Evolutionary conservation across 208 protist species (phyloP).

Genomic region (Acanthamoeba castellanii): DNA sequence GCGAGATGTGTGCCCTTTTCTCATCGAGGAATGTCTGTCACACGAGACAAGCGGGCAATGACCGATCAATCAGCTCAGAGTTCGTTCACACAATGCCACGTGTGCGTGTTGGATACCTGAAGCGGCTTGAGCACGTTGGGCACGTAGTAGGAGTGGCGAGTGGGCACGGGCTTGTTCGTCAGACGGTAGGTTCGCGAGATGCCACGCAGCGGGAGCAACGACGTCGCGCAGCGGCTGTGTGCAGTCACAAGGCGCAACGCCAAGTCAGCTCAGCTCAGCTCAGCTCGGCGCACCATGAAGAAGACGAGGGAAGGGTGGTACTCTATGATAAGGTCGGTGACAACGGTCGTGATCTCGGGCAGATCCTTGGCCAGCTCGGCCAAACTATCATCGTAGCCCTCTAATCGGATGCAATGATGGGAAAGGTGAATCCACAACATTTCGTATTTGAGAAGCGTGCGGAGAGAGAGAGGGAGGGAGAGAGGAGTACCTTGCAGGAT

Average conservation of each 20-base stretch:
- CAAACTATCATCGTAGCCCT: conserved; percentile 59
- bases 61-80: no score
- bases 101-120: not conserved
- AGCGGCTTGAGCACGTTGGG: conserved; percentile 64
- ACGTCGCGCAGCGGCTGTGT: conserved; percentile 13
- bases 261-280: no score
- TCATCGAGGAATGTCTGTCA: conserved; percentile 68
- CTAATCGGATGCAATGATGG: not conserved
- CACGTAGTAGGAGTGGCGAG: conserved; percentile 70
- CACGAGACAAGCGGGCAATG: no score
- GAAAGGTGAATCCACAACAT: no score
- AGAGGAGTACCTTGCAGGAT: conserved; percentile 24
- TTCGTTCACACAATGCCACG: no score
- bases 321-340: conserved; percentile 19
- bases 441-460: not conserved
- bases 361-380: not conserved
- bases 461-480: no score
- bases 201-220: conserved; percentile 37
- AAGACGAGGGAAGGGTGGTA: not conserved
- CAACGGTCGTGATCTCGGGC: not conserved
- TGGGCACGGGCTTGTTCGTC: conserved; percentile 70
- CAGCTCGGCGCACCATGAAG: not conserved
- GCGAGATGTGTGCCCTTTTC: not conserved
- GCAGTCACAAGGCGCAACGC: no score
- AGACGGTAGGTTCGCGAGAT: conserved; percentile 63